Evolutionary conservation across 208 protist genomes (phyloP).

Genomic region (Polymyxa betae): DNA sequence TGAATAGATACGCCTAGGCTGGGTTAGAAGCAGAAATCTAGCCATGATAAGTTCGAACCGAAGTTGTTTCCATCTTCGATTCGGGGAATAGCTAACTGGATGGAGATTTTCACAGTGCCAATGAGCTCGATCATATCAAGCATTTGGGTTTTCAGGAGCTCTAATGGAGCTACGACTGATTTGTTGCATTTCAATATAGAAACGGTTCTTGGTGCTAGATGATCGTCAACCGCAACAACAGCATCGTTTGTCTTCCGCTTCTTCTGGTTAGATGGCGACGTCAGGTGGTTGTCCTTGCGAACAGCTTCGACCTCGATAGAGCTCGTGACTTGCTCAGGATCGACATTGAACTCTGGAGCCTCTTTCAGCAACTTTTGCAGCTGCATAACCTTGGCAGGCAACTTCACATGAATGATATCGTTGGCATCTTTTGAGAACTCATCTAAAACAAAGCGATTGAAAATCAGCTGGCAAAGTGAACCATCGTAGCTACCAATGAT

Average conservation of each 20-base stretch:
- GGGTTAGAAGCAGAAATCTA: no score
- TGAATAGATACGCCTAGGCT: background rate
- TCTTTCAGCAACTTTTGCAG: slow-evolving; percentile 50
- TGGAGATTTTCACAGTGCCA: slow-evolving; percentile 72
- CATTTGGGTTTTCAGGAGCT: slow-evolving; percentile 65
- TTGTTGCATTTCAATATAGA: slow-evolving; percentile 20
- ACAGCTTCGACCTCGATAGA: background rate
- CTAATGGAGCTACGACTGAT: background rate
- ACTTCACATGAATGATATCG: slow-evolving; percentile 16
- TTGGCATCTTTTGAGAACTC: slow-evolving; percentile 42
- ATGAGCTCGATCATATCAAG: slow-evolving; percentile 71
- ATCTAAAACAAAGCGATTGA: background rate
- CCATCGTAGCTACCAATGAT: background rate
- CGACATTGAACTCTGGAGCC: slow-evolving; percentile 18
- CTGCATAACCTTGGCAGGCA: slow-evolving; percentile 25
- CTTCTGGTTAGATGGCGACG: background rate
- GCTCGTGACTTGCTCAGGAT: background rate
- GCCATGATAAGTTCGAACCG: slow-evolving; percentile 62
- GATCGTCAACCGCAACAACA: background rate
- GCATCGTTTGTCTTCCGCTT: background rate
- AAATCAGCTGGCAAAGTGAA: background rate
- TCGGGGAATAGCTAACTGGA: slow-evolving; percentile 74
- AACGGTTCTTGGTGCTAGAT: background rate
- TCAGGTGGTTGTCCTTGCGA: background rate
- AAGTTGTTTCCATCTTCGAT: slow-evolving; percentile 82